Base-by-base conservation (phyloP, 441 rosid species). In the Arabidopsis lyrata region DNA sequence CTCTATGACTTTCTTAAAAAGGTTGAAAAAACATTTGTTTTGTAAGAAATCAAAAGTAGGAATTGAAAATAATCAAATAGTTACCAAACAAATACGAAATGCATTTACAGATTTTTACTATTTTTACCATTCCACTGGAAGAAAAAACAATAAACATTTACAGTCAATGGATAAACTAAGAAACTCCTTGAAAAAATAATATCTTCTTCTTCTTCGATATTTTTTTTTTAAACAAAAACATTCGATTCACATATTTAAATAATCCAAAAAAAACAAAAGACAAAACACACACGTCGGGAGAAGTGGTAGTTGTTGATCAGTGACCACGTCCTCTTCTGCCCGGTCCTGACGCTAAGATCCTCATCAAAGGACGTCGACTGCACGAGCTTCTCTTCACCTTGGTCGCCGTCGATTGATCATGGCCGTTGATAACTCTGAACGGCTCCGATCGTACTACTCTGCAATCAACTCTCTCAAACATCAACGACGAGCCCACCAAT, bases 261-360 rank as follows among this genome's bases (percentile, higher is more conserved):
- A 41, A 41, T 12, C 45, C 45, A 41, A 41, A 14, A 41, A 14
- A 12, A 41, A 41, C 15, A 41, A 41, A 41, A 41, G 4, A 38
- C 4, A 41, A 41, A 5, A 39, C n/a, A 39, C 13, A 29, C 31
- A 12, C 13, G 45, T 12, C 15, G 45, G 6, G 13, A 41, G 13
- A 42, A 24, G 20, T 14, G 39, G 76, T 63, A 34, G 2, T 41
- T 41, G 45, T 32, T 14, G 57, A 64, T 73, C 35, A 73, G 35
- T 73, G 77, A 65, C 77, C 77, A 47, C 53, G 72, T 45, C 77
- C 77, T 65, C 72, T 73, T 65, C 41, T 48, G 66, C 59, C 65
- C 16, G 77, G 72, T 4, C 77, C 77, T 35, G 77, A 73, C 9
- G 35, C 34, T 73, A 73, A n/a, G 49, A 47, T 73, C 65, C 58